Evolutionary conservation across 2,329 filamentous ascomycete species (phyloP).

Genomic region (Amauroascus niger): DNA sequence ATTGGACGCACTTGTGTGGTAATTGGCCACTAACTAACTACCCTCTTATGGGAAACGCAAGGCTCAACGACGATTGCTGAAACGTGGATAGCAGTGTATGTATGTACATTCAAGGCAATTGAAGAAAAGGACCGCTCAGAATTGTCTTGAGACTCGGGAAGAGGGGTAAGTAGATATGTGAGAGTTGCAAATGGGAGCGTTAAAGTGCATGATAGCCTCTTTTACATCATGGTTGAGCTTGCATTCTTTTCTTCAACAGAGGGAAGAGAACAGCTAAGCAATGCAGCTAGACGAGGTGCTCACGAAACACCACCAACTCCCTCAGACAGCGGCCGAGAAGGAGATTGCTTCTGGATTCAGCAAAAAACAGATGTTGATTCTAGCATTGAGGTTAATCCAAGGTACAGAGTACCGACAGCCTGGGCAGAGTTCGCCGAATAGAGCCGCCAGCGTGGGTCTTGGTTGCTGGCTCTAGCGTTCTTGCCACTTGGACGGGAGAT

Average conservation of each 20-base stretch:
- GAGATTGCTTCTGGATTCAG: too few relatives aligned
- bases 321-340: too few relatives aligned
- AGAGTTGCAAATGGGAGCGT: too few relatives aligned
- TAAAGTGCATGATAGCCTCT: too few relatives aligned
- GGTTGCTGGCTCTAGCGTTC: background rate
- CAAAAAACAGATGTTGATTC: constrained; percentile 7
- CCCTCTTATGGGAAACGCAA: background rate
- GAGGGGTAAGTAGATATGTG: background rate
- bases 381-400: constrained; percentile 7
- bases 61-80: background rate
- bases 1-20: background rate
- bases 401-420: constrained; percentile 15
- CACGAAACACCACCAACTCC: too few relatives aligned
- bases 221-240: background rate
- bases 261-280: too few relatives aligned
- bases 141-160: background rate
- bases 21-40: too few relatives aligned
- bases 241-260: background rate
- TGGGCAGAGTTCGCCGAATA: constrained; percentile 13
- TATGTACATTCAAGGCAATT: background rate
- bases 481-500: background rate
- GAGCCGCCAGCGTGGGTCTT: constrained; percentile 13
- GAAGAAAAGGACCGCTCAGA: background rate
- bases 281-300: too few relatives aligned
- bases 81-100: too few relatives aligned